Conservation (phyloP, 2,329 filamentous ascomycete species). For the Nectriaceae sp. region DNA sequence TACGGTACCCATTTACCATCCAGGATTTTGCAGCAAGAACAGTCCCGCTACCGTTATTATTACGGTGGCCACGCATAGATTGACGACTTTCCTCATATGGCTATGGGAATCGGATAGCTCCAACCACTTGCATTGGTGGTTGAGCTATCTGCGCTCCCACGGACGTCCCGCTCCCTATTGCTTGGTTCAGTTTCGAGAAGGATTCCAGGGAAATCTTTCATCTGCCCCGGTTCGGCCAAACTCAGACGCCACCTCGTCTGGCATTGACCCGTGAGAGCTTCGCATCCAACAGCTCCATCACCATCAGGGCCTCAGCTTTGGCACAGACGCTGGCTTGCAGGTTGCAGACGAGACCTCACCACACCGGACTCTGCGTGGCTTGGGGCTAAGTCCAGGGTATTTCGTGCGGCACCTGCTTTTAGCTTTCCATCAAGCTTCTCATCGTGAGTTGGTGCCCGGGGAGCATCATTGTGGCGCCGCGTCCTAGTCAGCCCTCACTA, state of each 20-base stretch:
- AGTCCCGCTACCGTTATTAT: slow-evolving; percentile 10
- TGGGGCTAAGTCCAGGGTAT: slow-evolving; percentile 7
- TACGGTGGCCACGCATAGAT: slow-evolving; percentile 7
- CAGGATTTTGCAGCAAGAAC: background rate
- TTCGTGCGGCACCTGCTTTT: slow-evolving; percentile 3
- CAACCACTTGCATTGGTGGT: background rate
- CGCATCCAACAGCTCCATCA: slow-evolving; percentile 3
- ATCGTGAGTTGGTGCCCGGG: slow-evolving; percentile 14
- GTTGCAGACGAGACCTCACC: background rate
- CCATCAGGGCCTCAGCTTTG: slow-evolving; percentile 7
- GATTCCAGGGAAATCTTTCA: slow-evolving; percentile 15
- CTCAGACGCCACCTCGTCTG: slow-evolving; percentile 21
- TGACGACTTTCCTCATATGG: slow-evolving; percentile 4
- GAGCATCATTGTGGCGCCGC: slow-evolving; percentile 18
- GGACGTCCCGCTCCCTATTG: slow-evolving; percentile 4
- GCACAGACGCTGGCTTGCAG: slow-evolving; percentile 25
- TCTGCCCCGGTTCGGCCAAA: slow-evolving; percentile 16
- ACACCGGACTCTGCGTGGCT: slow-evolving; percentile 10
- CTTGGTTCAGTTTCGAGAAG: slow-evolving; percentile 18
- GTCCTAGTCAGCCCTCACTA: slow-evolving; percentile 8
- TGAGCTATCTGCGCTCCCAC: too few species aligned
- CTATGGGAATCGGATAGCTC: slow-evolving; percentile 4
- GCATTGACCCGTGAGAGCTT: background rate
- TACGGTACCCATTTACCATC: too few species aligned
- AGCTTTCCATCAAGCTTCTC: slow-evolving; percentile 1